Evolutionary conservation across 1,284 basidiomycete genomes (phyloP), one percentile per base, ranked within the genome.

Genomic region (Fomitiporia mediterranea): DNA sequence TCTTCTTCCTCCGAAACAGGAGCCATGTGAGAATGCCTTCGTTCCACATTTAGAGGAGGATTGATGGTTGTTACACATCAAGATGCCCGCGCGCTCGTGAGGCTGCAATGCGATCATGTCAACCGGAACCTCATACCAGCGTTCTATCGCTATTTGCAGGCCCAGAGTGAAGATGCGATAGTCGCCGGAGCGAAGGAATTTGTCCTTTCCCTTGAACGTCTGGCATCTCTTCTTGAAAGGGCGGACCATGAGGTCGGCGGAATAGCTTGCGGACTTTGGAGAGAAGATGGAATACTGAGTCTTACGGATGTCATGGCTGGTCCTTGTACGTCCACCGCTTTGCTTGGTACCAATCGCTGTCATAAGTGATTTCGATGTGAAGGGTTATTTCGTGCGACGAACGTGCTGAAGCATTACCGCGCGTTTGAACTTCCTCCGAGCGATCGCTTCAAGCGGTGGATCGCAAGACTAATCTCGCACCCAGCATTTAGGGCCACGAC

Each of bases 111-210:
- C 5, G 86, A 90, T 69, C 82, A 84, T 62, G 71, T 84, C 66
- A 84, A 80, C 61, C 82, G 84, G 4, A 69, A 69, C 17, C 67
- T 91, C 43, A 76, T 91, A 8, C 88, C 89, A 1, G 77, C 84
- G 0, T 92, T 91, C 70, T 91, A 91, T 64, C 81, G 86, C 23
- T 90, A 79, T 65, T 75, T 91, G 9, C 89, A 91, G 72, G 83
- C 87, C 0, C 89, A 90, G 68, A 81, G 84, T 23, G 60, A 68
- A 23, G 71, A 74, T 3, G 75, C 79, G 6, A 86, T 90, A 65
- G 76, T 79, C 47, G 69, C 77, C 46, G 69, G 69, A 2, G 82
- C 77, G 1, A 79, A 78, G 56, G 86, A 85, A 21, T 86, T 87
- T 60, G 68, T 73, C 17, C 69, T 71, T 0, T 77, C 82, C 1